These are phyloP conservation scores for Pleurotus giganteus DNA, from an alignment of 768 basidiomycete species.

Conservation along the genomic window DNA sequence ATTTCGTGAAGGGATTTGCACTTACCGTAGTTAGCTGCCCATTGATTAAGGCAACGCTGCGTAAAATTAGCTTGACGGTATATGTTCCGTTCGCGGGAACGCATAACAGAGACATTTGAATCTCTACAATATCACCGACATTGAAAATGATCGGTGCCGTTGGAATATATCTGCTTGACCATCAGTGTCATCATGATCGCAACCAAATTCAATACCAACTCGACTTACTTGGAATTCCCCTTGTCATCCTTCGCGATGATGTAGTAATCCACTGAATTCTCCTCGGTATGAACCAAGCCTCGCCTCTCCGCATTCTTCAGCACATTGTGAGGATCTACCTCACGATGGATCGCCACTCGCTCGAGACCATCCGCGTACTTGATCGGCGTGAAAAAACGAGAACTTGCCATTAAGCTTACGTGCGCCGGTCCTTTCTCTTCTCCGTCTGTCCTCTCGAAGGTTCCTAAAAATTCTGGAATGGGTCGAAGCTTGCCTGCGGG, in stretches of 20 bases:
- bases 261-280: not conserved
- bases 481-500: no score
- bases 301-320: not conserved
- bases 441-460: no score
- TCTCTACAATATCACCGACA: not conserved
- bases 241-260: not conserved
- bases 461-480: no score
- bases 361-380: not conserved
- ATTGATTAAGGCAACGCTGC: not conserved
- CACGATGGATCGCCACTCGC: not conserved
- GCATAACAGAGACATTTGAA: not conserved
- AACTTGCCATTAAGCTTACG: not conserved
- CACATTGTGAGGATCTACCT: not conserved
- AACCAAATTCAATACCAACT: no score
- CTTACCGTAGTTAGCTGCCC: not conserved
- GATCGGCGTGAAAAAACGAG: not conserved
- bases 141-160: no score
- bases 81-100: not conserved
- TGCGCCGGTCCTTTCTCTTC: no score
- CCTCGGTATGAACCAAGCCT: not conserved
- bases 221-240: not conserved
- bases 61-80: not conserved
- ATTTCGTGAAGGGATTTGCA: no score
- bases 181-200: not conserved
- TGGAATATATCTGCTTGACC: not conserved